Base-by-base conservation (phyloP, 164 flowering plant genomes). In the Cinnamomum chago region DNA sequence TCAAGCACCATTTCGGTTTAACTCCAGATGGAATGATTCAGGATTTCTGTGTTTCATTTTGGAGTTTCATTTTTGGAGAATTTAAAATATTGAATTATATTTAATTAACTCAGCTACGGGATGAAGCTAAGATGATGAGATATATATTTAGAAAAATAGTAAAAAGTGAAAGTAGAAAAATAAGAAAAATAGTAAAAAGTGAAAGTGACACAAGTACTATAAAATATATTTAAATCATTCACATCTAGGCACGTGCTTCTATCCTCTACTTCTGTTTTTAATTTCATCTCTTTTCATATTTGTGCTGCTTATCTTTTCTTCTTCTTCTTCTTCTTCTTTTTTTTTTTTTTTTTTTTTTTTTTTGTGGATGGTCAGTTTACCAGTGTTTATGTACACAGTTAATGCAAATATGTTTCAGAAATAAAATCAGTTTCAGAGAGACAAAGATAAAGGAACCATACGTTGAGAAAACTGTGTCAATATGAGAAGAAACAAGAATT, bases 381-480 rank as follows among this genome's bases (percentile, higher is more conserved):
- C 10, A 69, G 33, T 12, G 33, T 51, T 52, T 25, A 25, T 58
- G 47, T 25, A 30, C 25, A 24, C 28, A 65, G 23, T 55, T 28
- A 30, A 50, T 68, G 65, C 30, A 35, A 25, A 47, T 40, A 62
- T 3, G 10, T 6, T 3, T 18, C 50, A 70, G 35, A 71, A 47
- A 28, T 50, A 73, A 28, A 51, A 23, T 62, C 51, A 17, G 51
- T 27, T 67, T 5, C 55, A 55, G 75, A 68, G 60, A 58, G 17
- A 77, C 25, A 79, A 65, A 72, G 71, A 70, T 14, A 62, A 40
- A 72, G 75, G 80, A 72, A 73, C 23, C 90, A 64, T 92, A 95
- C 99, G 88, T 79, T 77, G 99, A 84, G 84, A 90, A 92, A 80
- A 93, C 98, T 5, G 97, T 89, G 71, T 95, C 99, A 79, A 95